Base-by-base conservation (phyloP, 169 alveolate genomes). In the Eimeria praecox region DNA sequence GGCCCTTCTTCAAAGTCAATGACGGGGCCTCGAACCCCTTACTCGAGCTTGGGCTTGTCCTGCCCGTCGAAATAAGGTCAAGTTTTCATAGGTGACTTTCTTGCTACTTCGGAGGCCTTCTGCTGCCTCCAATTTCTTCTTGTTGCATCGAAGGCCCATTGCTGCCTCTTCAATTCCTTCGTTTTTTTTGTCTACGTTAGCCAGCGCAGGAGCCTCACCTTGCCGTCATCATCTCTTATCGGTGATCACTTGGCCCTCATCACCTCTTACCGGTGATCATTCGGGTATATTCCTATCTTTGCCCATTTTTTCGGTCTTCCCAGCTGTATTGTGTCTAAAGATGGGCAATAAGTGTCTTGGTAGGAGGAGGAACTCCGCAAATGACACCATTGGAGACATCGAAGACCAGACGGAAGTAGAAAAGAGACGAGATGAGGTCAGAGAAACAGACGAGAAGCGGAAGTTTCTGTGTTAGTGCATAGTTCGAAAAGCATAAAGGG, bases 261-360 rank as follows among this genome's bases (percentile, higher is more conserved):
- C n/a, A 59, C 8, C 33, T 14, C 33, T 5, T 35, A 64, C 40
- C 5, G 42, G 42, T n/a, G 40, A 64, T 64, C 75, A 40, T 8
- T 49, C 5, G 20, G 44, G 8, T 69, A 4, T 49, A 10, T 18
- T 33, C 80, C 49, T 30, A 9, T 6, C 24, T 27, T 66, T 8
- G 77, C 38, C 77, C 3, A 4, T 24, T 12, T 33, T 20, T 69
- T 24, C 49, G 27, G 80, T 49, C 49, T 35, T 49, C 24, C 5
- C 0, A 69, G 80, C 30, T 69, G 2, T 33, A 35, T 16, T 33
- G 16, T 30, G 80, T 35, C 14, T 9, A 44, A 77, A 27, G 40
- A 77, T 77, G 87, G 87, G 87, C 42, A 77, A 77, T 40, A 9
- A 3, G 42, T 77, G 87, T 40, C 1, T 77, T 40, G 64, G 87